These are phyloP conservation scores for Fusarium albosuccineum DNA, from an alignment of 2,329 filamentous ascomycete species.

Conservation along the genomic window DNA sequence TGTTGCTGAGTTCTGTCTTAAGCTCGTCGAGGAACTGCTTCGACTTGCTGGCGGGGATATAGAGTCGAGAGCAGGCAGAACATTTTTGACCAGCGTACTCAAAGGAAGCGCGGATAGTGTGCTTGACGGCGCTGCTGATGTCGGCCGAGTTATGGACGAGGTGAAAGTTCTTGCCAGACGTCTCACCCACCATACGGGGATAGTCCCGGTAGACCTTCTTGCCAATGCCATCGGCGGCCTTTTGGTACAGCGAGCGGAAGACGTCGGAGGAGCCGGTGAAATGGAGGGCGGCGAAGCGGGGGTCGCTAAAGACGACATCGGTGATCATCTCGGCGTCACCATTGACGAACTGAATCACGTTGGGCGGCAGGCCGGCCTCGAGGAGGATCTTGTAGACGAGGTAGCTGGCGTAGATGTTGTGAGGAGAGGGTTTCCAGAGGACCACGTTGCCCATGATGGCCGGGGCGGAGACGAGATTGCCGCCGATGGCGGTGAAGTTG, in stretches of 20 bases:
- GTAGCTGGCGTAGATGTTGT: slow-evolving; percentile 86
- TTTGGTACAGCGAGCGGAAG: slow-evolving; percentile 87
- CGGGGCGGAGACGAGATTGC: slow-evolving; percentile 83
- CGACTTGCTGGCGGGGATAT: slow-evolving; percentile 77
- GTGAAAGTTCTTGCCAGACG: slow-evolving; percentile 93
- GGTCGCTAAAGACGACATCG: slow-evolving; percentile 78
- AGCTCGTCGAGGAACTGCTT: slow-evolving; percentile 78
- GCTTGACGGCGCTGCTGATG: slow-evolving; percentile 79
- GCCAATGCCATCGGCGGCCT: slow-evolving; percentile 83
- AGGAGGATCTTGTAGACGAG: slow-evolving; percentile 88
- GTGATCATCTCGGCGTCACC: slow-evolving; percentile 88
- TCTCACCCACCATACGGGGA: slow-evolving; percentile 88
- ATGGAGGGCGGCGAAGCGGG: slow-evolving; percentile 85
- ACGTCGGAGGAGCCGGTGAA: slow-evolving; percentile 93
- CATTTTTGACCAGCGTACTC: slow-evolving; percentile 94
- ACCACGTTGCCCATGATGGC: slow-evolving; percentile 94
- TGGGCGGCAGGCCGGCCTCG: slow-evolving; percentile 86
- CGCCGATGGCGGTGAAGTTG: slow-evolving; percentile 97
- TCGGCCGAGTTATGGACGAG: slow-evolving; percentile 82
- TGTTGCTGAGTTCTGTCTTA: slow-evolving; percentile 71
- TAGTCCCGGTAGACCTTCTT: slow-evolving; percentile 86
- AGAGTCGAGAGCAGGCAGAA: slow-evolving; percentile 82
- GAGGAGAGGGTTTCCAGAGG: slow-evolving; percentile 92
- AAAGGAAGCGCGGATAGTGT: slow-evolving; percentile 87
- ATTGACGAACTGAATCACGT: slow-evolving; percentile 92